Base-by-base conservation (phyloP, 2,329 filamentous ascomycete species). In the Triangularia setosa region DNA sequence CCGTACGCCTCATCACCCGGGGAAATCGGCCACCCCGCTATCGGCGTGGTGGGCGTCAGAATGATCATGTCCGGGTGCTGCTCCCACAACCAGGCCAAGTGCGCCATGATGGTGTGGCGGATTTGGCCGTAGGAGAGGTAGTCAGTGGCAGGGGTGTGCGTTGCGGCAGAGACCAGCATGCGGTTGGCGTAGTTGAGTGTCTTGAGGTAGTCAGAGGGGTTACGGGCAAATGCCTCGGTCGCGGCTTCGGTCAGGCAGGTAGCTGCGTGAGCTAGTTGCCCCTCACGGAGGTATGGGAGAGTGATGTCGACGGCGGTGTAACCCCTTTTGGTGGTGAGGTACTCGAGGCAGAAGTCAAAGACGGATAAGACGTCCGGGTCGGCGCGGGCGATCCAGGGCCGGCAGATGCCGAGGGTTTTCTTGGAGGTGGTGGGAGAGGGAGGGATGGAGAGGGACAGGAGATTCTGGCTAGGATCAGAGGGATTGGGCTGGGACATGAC, bases 211-310 rank as follows among this genome's bases (percentile, higher is more conserved):
- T 81, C 75, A 0, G 79, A 72, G 16, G 79, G 77, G 64, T 85
- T 73, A 58, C 80, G 77, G 58, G 75, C 73, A 27, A 79, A 79
- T 1, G 81, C 79, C 25, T 75, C 72, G 69, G 81, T 79, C 11
- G 85, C 79, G 69, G 88, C 85, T 74, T 97, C 93, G 24, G 84
- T 78, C 66, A 97, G 84, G 74, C 93, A 95, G 58, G 90, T 90
- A 54, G 90, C 81, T 21, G 87, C 86, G 77, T 97, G 93, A 0
- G 91, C 91, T 57, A 88, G 80, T 74, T 94, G 91, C 21, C 87
- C 90, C 74, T 93, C 85, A 57, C 83, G 77, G n/a, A 90, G 75
- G 64, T 87, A 82, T 0, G 90, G 90, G 60, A 93, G 83, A 44
- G 76, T 78, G 67, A 93, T 87, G 71, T 90, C 84, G 56, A 84